Evolutionary conservation across 208 protist genomes (phyloP).

Genomic region (Acanthamoeba culbertsoni): DNA sequence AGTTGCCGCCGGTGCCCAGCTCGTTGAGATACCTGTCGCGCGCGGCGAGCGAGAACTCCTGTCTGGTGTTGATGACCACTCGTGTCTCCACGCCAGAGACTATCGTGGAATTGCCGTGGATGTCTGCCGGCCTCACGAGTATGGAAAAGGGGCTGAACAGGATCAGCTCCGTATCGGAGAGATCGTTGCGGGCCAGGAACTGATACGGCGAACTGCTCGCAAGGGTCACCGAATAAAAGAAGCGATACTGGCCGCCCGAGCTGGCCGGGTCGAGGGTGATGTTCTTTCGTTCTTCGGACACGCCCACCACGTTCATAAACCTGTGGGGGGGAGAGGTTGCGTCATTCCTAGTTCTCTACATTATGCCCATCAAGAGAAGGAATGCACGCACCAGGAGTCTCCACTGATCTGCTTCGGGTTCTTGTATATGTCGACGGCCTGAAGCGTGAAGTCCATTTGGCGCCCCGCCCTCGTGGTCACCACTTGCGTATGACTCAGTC

Average conservation of each 20-base stretch:
- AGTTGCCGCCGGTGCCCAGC: neutral
- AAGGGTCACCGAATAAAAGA: neutral
- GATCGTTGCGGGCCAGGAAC: neutral
- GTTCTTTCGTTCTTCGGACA: neutral
- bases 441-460: neutral
- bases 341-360: too few species aligned
- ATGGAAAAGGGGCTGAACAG: neutral
- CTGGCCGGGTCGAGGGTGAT: neutral
- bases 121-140: neutral
- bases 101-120: neutral
- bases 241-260: neutral
- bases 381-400: neutral
- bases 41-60: neutral
- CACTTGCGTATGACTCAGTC: neutral
- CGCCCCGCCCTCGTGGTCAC: neutral
- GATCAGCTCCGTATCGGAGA: neutral
- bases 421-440: slow-evolving; percentile 43
- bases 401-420: neutral
- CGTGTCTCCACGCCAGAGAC: neutral
- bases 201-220: neutral
- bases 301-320: neutral
- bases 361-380: too few species aligned
- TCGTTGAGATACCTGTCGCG: neutral
- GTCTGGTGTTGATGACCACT: neutral
- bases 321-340: too few species aligned